These are phyloP conservation scores for Xylariaceae sp. DNA, from an alignment of 2,329 filamentous ascomycete genomes.

Conservation along the genomic window DNA sequence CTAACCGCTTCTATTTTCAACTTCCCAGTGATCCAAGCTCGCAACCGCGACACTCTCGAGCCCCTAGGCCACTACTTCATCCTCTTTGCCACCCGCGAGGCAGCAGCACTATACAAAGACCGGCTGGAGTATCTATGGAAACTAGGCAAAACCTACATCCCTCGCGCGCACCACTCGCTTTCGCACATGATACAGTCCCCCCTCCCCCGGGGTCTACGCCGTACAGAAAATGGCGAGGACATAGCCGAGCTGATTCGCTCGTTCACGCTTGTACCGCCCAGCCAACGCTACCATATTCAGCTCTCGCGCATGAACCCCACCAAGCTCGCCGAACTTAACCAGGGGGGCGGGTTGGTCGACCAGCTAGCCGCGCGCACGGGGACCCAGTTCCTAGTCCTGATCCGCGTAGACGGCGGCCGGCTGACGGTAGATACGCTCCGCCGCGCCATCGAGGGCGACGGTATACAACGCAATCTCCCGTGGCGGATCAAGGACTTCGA, in stretches of 20 bases:
- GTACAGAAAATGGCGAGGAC: slow-evolving; percentile 16
- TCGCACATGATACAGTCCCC: slow-evolving; percentile 14
- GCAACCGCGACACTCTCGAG: slow-evolving; percentile 59
- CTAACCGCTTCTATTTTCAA: not conserved
- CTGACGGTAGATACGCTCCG: slow-evolving; percentile 36
- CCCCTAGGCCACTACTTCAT: slow-evolving; percentile 64
- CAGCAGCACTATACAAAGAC: slow-evolving; percentile 58
- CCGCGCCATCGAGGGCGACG: slow-evolving; percentile 41
- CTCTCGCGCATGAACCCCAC: slow-evolving; percentile 6
- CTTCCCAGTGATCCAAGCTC: slow-evolving; percentile 55
- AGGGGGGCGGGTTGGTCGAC: slow-evolving; percentile 26
- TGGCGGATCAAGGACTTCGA: slow-evolving; percentile 35
- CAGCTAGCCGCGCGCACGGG: slow-evolving; percentile 22
- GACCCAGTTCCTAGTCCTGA: slow-evolving; percentile 33
- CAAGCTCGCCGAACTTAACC: slow-evolving; percentile 16
- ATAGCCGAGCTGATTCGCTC: slow-evolving; percentile 19
- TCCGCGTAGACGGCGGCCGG: slow-evolving; percentile 36
- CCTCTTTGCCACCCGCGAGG: slow-evolving; percentile 58
- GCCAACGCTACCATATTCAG: slow-evolving; percentile 20
- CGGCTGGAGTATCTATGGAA: slow-evolving; percentile 50
- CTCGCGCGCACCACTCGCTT: slow-evolving; percentile 28
- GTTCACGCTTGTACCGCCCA: slow-evolving; percentile 36
- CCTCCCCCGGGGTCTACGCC: slow-evolving; percentile 21
- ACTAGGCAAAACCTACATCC: slow-evolving; percentile 41
- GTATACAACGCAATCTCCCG: slow-evolving; percentile 38